phyloP scores from a whole-genome alignment of 352 stramenopile genomes.

The Phytophthora rubi region DNA sequence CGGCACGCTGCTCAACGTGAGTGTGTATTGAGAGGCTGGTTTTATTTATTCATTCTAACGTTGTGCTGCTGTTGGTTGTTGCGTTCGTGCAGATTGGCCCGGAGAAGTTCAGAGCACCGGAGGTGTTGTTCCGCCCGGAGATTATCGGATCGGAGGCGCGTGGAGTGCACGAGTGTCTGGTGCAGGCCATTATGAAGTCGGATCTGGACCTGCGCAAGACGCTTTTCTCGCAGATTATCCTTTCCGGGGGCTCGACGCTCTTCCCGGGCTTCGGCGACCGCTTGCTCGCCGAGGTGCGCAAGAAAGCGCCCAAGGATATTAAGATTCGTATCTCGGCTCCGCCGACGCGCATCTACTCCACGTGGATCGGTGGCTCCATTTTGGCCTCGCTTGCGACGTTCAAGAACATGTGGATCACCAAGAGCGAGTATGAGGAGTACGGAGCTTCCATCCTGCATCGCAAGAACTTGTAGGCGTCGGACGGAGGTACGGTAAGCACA shows the following conservation, averaged over 20 bases:
- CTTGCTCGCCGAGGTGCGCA: slow-evolving; percentile 93
- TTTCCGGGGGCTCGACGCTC: slow-evolving; percentile 95
- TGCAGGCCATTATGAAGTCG: slow-evolving; percentile 97
- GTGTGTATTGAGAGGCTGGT: slow-evolving; percentile 8
- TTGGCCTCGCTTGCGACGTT: slow-evolving; percentile 97
- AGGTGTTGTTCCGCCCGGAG: slow-evolving; percentile 85
- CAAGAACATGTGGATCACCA: slow-evolving; percentile 99
- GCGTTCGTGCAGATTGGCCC: slow-evolving; percentile 60
- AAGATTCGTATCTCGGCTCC: slow-evolving; percentile 97
- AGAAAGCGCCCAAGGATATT: slow-evolving; percentile 90
- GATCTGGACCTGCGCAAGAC: slow-evolving; percentile 96
- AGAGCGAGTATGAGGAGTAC: slow-evolving; percentile 98
- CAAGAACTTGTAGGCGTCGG: slow-evolving; percentile 88
- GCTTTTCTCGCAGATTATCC: slow-evolving; percentile 93
- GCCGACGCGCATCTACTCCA: slow-evolving; percentile 95
- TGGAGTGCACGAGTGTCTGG: slow-evolving; percentile 88
- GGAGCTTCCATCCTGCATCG: slow-evolving; percentile 97
- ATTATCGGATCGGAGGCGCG: slow-evolving; percentile 82
- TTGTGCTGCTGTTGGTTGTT: slow-evolving; percentile 2
- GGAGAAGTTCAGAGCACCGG: slow-evolving; percentile 82
- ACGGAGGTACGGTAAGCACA: slow-evolving; percentile 10
- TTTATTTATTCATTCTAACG: slow-evolving; percentile 4
- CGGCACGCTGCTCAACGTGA: slow-evolving; percentile 84
- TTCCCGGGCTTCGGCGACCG: slow-evolving; percentile 96
- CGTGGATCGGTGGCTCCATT: slow-evolving; percentile 98